Percentiles rank a stretch among this genome's conserved stretches.
Evolutionary conservation across 495 filamentous ascomycete genomes (phyloP).

Genomic region (Tuber aestivum): DNA sequence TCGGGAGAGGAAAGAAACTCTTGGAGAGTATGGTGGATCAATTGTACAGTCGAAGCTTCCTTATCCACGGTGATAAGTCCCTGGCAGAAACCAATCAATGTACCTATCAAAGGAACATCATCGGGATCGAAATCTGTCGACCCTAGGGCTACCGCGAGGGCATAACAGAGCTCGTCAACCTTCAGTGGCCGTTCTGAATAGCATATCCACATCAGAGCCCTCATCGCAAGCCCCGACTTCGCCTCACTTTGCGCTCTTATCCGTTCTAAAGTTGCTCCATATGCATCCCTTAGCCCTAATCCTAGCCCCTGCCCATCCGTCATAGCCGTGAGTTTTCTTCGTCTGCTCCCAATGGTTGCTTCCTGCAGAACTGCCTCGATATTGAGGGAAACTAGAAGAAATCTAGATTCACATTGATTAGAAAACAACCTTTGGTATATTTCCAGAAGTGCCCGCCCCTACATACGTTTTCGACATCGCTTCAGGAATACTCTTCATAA

Average conservation of each 20-base stretch:
- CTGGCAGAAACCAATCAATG: not conserved
- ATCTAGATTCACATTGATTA: not conserved
- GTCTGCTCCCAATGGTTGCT: not conserved
- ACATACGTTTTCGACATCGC: not conserved
- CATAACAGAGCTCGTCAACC: not conserved
- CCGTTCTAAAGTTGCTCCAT: not conserved
- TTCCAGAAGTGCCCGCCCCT: not conserved
- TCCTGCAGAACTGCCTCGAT: not conserved
- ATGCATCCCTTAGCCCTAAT: not conserved
- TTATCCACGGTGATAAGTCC: constrained; percentile 17
- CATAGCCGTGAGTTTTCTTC: not conserved
- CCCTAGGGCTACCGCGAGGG: not conserved
- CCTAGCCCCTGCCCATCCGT: not conserved
- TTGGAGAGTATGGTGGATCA: not conserved
- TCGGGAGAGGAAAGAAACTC: not conserved
- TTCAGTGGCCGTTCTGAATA: not conserved
- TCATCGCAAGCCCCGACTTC: not conserved
- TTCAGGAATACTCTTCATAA: not conserved
- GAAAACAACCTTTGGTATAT: not conserved
- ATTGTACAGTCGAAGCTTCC: not conserved
- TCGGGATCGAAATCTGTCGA: not conserved
- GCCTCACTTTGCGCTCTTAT: not conserved
- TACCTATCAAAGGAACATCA: not conserved
- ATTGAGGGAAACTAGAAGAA: not conserved
- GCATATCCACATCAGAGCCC: not conserved